Evolutionary conservation across 257 asterid genomes (phyloP).

Genomic region (Handroanthus guayacan): DNA sequence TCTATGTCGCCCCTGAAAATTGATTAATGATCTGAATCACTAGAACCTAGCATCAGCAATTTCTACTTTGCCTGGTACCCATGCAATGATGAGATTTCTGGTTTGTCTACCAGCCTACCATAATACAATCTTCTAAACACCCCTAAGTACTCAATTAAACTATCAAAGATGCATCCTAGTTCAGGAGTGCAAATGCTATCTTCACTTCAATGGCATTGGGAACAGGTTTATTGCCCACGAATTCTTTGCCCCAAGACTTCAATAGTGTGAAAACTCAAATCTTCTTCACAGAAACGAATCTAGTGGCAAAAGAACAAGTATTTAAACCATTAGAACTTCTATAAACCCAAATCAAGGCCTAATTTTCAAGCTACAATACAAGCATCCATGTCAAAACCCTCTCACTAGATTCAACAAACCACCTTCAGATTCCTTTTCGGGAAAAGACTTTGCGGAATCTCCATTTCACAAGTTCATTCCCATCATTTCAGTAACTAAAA

Average conservation of each 20-base stretch:
- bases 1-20: neutral
- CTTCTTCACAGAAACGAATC: neutral
- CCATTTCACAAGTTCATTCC: neutral
- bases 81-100: neutral
- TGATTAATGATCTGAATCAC: neutral
- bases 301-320: neutral
- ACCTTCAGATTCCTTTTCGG: neutral
- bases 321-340: neutral
- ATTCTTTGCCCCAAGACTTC: neutral
- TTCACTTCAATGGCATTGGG: neutral
- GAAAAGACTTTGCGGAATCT: neutral
- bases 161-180: neutral
- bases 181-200: neutral
- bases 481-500: neutral
- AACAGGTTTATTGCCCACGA: neutral
- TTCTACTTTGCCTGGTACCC: neutral
- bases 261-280: neutral
- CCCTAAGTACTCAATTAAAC: constrained; percentile 2
- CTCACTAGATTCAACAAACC: neutral
- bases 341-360: neutral
- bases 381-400: neutral
- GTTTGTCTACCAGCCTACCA: neutral
- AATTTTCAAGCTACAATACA: neutral
- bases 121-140: neutral
- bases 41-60: neutral